A percentile compares a stretch with the other conserved stretches of the same genome.
Conservation (phyloP, 257 asterid genomes). For the Petrea volubilis region DNA sequence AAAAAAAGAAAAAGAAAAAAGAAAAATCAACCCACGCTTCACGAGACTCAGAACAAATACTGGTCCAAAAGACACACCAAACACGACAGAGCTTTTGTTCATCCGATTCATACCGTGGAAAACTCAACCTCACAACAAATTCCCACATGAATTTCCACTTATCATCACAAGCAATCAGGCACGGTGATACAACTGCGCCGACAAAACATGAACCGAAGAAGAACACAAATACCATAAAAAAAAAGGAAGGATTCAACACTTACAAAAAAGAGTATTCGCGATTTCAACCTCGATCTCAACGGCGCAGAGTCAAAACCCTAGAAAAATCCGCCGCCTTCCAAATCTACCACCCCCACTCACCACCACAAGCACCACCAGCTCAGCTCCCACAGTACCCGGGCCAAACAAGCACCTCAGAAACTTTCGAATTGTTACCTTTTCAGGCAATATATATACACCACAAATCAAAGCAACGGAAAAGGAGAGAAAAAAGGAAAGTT, state of each 20-base stretch:
- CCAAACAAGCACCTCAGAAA: background rate
- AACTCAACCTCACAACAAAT: background rate
- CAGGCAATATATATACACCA: background rate
- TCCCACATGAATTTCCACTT: background rate
- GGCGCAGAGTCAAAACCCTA: conserved; percentile 8
- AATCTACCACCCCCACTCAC: background rate
- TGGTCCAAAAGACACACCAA: too few relatives aligned
- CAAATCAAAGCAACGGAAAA: background rate
- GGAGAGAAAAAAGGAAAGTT: background rate
- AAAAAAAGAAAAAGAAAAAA: too few relatives aligned
- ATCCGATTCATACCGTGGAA: background rate
- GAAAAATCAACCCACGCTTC: background rate
- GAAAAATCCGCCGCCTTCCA: background rate
- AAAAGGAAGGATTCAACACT: background rate
- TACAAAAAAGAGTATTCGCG: background rate
- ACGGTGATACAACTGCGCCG: background rate
- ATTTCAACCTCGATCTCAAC: background rate
- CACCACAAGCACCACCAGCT: background rate
- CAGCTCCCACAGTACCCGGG: background rate
- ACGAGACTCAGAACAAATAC: background rate
- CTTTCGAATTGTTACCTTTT: background rate
- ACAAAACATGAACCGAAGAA: background rate
- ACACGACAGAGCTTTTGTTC: background rate
- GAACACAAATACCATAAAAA: background rate
- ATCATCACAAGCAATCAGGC: background rate